Percentiles rank a stretch among this genome's conserved stretches.
These are phyloP conservation scores for Pulveroboletus sp. DNA, from an alignment of 768 basidiomycete genomes.

Conservation along the genomic window DNA sequence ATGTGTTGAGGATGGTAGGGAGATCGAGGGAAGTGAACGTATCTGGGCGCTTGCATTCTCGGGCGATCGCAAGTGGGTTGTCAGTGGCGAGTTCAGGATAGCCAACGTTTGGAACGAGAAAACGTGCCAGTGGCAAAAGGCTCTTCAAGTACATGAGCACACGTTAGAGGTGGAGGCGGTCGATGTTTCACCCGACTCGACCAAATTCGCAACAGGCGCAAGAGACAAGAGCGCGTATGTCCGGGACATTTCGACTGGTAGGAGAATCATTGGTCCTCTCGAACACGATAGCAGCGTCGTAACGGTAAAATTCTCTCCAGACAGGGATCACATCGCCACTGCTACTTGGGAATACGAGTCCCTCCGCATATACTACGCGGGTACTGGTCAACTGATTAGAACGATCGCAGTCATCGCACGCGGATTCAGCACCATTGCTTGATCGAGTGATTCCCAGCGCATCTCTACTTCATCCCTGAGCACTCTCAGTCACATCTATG, in stretches of 20 bases:
- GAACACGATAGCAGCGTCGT: not conserved
- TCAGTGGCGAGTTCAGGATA: not conserved
- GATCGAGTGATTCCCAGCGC: not conserved
- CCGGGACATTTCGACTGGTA: conserved; percentile 4
- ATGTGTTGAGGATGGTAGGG: not conserved
- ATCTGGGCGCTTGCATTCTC: not conserved
- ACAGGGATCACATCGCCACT: not conserved
- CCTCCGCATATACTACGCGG: not conserved
- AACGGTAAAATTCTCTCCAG: conserved; percentile 3
- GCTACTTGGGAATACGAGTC: not conserved
- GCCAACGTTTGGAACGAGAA: not conserved
- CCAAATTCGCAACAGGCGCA: conserved; percentile 1
- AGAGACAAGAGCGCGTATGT: not conserved
- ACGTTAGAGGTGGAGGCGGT: not conserved
- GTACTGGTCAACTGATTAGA: not conserved
- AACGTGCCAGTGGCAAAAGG: not conserved
- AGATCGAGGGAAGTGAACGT: not conserved
- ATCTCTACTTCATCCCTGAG: not conserved
- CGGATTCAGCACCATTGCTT: not conserved
- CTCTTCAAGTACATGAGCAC: not conserved
- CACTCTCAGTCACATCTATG: not conserved
- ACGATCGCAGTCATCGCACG: not conserved
- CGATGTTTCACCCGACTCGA: conserved; percentile 4
- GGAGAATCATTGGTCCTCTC: conserved; percentile 6
- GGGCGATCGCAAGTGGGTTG: not conserved